Percentiles rank a stretch among this genome's conserved stretches.
Conservation (phyloP, 1,284 basidiomycete species). For the Irpex sp. region DNA sequence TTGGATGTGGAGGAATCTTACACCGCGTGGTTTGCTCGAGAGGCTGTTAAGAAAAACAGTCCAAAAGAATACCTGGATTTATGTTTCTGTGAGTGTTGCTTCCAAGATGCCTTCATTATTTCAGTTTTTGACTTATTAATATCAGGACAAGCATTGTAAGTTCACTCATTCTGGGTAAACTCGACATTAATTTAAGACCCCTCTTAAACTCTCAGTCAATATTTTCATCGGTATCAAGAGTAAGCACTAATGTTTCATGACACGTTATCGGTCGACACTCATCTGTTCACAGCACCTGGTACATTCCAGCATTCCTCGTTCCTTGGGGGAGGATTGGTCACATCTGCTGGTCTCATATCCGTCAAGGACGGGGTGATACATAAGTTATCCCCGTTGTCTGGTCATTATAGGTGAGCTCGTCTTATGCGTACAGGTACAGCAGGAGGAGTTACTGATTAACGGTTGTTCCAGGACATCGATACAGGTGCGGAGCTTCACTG, state of each 20-base stretch:
- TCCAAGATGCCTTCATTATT: neutral
- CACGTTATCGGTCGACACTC: neutral
- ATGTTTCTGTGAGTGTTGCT: conserved; percentile 47
- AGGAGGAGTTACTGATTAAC: neutral
- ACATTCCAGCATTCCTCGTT: conserved; percentile 73
- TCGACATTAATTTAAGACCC: too few relatives aligned
- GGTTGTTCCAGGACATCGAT: conserved; percentile 43
- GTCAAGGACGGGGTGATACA: conserved; percentile 65
- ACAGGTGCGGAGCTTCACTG: conserved; percentile 30
- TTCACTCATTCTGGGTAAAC: too few relatives aligned
- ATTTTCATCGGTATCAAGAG: conserved; percentile 72
- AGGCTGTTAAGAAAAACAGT: conserved; percentile 59
- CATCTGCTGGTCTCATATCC: conserved; percentile 65
- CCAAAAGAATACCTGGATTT: conserved; percentile 66
- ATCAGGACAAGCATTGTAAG: conserved; percentile 47
- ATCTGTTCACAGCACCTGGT: conserved; percentile 40
- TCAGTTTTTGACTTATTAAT: neutral
- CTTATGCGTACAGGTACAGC: neutral
- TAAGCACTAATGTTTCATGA: too few relatives aligned
- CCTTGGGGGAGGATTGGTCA: conserved; percentile 54
- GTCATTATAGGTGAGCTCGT: conserved; percentile 53
- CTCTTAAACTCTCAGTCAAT: conserved; percentile 40
- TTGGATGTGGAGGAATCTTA: conserved; percentile 43
- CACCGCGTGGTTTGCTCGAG: conserved; percentile 51
- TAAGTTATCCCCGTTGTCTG: conserved; percentile 63